Evolutionary conservation across 768 basidiomycete genomes (phyloP), one percentile per base, ranked within the genome.

Genomic region (Antrodiella citrinella): DNA sequence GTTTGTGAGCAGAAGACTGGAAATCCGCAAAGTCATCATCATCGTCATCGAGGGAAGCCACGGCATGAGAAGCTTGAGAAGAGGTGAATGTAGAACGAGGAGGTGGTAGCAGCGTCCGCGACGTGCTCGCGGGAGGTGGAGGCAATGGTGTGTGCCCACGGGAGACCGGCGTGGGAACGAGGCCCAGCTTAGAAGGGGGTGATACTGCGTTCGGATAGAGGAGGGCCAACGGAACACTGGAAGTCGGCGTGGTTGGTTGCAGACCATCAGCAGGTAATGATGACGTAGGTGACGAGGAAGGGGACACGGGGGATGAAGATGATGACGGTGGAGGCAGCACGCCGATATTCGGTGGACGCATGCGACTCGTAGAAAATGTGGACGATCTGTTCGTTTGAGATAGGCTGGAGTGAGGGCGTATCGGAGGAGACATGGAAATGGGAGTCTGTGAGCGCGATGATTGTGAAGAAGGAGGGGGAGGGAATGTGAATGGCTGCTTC

Each of bases 381-480:
- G n/a, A n/a, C 30, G 30, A 7, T 15, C 30, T 35, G 30, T 35
- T 35, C 30, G 15, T 35, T 15, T 35, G 30, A 7, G 30, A 35
- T 15, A 35, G 15, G 30, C 30, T 15, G 15, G 30, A 45, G 18
- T 22, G 45, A n/a, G 25, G 45, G 23, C 25, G 26, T 4, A 54
- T 30, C 35, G 59, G 48, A 20, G 48, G 52, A 4, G 20, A 48
- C 30, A 38, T 48, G n/a, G 54, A 23, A 11, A 39, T 54, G 3
- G 54, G 46, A 30, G 57, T 40, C 45, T 19, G 43, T n/a, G 35
- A 40, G 35, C 19, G 41, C 9, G 57, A 42, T 15, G 30, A 35
- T 40, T 45, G 18, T 60, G 68, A 50, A 62, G 68, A 51, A 54
- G 64, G 49, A 59, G 63, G 65, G 4, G 50, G 59, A 26, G 48